A percentile compares a stretch with the other conserved stretches of the same genome.
phyloP scores from a whole-genome alignment of 2,329 filamentous ascomycete species.

The Aspergillus chevalieri region DNA sequence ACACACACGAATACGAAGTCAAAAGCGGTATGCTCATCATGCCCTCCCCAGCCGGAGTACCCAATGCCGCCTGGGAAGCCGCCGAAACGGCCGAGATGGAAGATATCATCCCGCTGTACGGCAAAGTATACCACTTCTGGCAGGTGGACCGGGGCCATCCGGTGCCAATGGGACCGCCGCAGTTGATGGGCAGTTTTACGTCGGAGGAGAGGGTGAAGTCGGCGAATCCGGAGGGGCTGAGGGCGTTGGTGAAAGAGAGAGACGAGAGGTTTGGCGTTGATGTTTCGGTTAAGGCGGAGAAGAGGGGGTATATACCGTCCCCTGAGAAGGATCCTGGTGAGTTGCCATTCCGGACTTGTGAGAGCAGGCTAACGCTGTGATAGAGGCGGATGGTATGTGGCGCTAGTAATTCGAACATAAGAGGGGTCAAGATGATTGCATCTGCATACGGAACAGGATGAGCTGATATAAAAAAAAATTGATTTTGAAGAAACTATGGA shows the following conservation, averaged over 20 bases:
- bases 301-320: conserved; percentile 45
- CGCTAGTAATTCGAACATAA: conserved; percentile 2
- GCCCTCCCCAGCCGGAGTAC: conserved; percentile 33
- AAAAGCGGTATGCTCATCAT: conserved; percentile 41
- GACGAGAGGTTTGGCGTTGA: conserved; percentile 51
- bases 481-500: neutral
- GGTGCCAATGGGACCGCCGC: conserved; percentile 54
- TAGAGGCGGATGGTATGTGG: conserved; percentile 33
- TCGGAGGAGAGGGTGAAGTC: conserved; percentile 20
- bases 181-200: conserved; percentile 58
- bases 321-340: conserved; percentile 30
- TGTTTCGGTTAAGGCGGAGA: conserved; percentile 47
- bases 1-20: conserved; percentile 55
- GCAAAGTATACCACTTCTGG: conserved; percentile 83
- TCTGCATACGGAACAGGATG: neutral
- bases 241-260: conserved; percentile 42
- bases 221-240: conserved; percentile 21
- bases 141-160: conserved; percentile 69
- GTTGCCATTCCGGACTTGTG: neutral
- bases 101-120: conserved; percentile 66
- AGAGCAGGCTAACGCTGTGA: neutral
- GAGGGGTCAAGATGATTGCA: neutral
- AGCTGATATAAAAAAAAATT: neutral
- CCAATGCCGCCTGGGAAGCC: conserved; percentile 61
- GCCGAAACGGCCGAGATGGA: conserved; percentile 79